phyloP scores from a whole-genome alignment of 169 alveolate species.

The Plasmodium coatneyi region DNA sequence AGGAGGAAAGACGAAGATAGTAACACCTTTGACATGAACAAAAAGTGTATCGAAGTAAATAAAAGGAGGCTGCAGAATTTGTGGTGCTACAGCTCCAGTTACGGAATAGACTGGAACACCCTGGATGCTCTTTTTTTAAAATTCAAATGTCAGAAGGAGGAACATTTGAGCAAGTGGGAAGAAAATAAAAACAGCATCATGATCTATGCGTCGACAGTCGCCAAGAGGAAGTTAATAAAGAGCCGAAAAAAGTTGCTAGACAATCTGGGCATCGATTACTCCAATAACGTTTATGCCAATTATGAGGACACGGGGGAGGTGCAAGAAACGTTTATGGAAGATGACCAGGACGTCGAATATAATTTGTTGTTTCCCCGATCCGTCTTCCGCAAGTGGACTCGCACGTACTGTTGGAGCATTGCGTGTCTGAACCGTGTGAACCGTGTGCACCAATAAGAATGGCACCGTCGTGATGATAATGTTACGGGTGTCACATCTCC shows the following conservation, averaged over 20 bases:
- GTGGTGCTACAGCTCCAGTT: conserved; percentile 81
- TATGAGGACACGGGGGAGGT: conserved; percentile 7
- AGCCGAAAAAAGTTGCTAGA: conserved; percentile 40
- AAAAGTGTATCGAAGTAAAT: conserved; percentile 10
- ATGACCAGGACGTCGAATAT: conserved; percentile 38
- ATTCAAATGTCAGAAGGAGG: conserved; percentile 35
- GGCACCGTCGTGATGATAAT: not conserved
- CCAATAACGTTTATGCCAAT: conserved; percentile 41
- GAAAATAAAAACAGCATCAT: conserved; percentile 40
- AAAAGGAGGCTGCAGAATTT: conserved; percentile 75
- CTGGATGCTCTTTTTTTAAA: conserved; percentile 79
- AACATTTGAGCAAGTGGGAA: conserved; percentile 64
- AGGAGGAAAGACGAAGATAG: not conserved
- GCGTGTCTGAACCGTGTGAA: too few species aligned
- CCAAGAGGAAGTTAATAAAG: conserved; percentile 51
- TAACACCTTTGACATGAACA: conserved; percentile 30
- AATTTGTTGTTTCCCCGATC: conserved; percentile 62
- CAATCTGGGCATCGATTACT: conserved; percentile 26
- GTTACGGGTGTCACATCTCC: not conserved
- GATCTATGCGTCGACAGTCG: conserved; percentile 52
- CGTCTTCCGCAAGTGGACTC: conserved; percentile 50
- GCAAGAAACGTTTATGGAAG: conserved; percentile 8
- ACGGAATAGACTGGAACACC: conserved; percentile 84
- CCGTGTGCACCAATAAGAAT: not conserved
- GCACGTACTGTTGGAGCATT: conserved; percentile 5